phyloP scores from a whole-genome alignment of 345 rosid genomes.

The Populus euphratica region DNA sequence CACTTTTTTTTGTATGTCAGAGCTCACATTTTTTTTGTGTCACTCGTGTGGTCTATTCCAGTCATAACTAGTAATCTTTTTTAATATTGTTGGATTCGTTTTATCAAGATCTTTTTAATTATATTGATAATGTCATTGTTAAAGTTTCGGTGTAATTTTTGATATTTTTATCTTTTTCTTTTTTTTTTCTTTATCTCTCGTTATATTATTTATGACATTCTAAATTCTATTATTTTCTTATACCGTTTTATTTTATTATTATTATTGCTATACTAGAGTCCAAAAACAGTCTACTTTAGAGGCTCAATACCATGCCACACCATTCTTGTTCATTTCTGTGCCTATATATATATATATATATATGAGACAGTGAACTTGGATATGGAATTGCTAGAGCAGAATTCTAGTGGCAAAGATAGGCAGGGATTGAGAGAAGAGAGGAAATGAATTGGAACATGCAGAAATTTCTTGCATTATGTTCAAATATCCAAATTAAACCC shows the following conservation, averaged over 20 bases:
- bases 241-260: too few species aligned
- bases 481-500: background rate
- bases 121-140: fast-evolving
- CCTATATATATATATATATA: background rate
- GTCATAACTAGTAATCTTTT: fast-evolving
- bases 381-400: background rate
- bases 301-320: too few species aligned
- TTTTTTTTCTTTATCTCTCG: too few species aligned
- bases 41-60: too few species aligned
- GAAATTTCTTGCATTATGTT: background rate
- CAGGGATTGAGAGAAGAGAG: background rate
- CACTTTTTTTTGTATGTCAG: too few species aligned
- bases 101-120: fast-evolving
- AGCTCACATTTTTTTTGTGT: too few species aligned
- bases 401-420: background rate
- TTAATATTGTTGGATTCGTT: fast-evolving
- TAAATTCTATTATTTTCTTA: too few species aligned
- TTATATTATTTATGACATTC: too few species aligned
- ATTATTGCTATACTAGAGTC: too few species aligned
- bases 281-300: too few species aligned
- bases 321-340: background rate
- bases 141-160: fast-evolving
- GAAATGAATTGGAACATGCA: background rate
- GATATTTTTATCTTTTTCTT: fast-evolving
- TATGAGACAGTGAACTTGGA: background rate